A percentile compares a stretch with the other conserved stretches of the same genome.
phyloP scores from a whole-genome alignment of 129 eudicot species.

The Apium graveolens region DNA sequence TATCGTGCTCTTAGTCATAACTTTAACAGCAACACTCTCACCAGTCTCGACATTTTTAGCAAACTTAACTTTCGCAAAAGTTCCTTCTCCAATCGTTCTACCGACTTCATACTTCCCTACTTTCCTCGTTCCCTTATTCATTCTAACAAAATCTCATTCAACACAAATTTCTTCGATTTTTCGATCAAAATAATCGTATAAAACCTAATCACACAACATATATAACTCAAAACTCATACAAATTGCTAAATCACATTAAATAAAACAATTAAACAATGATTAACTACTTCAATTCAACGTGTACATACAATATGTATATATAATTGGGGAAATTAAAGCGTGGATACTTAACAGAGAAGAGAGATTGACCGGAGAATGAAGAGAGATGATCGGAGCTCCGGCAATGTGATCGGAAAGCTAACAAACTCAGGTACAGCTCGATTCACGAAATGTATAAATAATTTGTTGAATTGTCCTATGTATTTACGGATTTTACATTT shows the following conservation, averaged over 20 bases:
- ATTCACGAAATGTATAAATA: not conserved
- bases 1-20: constrained; percentile 75
- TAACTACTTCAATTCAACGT: not conserved
- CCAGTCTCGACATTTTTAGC: constrained; percentile 71
- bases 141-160: constrained; percentile 32
- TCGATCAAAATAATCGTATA: not conserved
- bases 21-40: constrained; percentile 76
- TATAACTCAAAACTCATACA: not conserved
- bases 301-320: not conserved
- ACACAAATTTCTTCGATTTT: not conserved
- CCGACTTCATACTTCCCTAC: constrained; percentile 94
- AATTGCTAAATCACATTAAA: not conserved
- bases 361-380: not conserved
- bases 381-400: constrained; percentile 6
- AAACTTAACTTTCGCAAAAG: constrained; percentile 89
- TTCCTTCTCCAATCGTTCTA: constrained; percentile 84
- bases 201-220: not conserved
- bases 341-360: not conserved
- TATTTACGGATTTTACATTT: not conserved
- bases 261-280: not conserved
- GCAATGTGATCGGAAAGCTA: not conserved
- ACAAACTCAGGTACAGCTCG: not conserved
- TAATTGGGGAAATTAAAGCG: not conserved
- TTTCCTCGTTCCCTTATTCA: constrained; percentile 51
- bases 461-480: not conserved